These are phyloP conservation scores for Saxispiralis lemnorum DNA, from an alignment of 495 filamentous ascomycete species.

Conservation along the genomic window DNA sequence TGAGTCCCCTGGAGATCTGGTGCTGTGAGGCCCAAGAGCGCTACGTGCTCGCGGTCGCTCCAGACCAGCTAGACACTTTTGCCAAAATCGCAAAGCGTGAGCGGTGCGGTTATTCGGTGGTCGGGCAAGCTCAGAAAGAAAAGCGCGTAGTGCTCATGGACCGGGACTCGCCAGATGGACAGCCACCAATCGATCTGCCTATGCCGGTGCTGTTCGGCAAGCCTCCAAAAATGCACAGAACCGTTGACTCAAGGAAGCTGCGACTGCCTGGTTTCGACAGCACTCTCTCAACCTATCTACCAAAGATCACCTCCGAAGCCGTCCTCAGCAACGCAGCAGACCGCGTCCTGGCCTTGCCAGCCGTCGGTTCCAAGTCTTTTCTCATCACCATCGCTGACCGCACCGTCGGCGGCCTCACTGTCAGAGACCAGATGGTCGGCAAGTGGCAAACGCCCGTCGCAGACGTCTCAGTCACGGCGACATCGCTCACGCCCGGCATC, in stretches of 20 bases:
- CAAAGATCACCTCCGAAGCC: constrained; percentile 43
- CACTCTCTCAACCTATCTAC: constrained; percentile 42
- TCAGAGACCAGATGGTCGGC: constrained; percentile 88
- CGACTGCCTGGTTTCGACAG: constrained; percentile 56
- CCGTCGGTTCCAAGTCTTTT: constrained; percentile 90
- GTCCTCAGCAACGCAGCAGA: constrained; percentile 58
- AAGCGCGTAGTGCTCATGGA: constrained; percentile 66
- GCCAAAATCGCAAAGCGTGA: constrained; percentile 68
- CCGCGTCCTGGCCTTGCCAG: constrained; percentile 64
- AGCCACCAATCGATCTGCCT: constrained; percentile 73
- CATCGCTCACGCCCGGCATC: constrained; percentile 51
- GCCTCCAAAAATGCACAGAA: constrained; percentile 63
- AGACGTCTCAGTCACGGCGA: constrained; percentile 80
- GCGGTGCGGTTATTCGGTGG: constrained; percentile 84
- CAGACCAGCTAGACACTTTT: constrained; percentile 64
- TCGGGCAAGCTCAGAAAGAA: constrained; percentile 57
- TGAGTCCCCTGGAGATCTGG: constrained; percentile 94
- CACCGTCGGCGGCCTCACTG: constrained; percentile 73
- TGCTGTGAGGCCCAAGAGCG: constrained; percentile 92
- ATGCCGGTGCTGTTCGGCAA: constrained; percentile 87
- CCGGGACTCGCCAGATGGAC: constrained; percentile 56
- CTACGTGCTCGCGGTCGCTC: constrained; percentile 73
- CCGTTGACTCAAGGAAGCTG: constrained; percentile 56
- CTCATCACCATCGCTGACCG: constrained; percentile 92
- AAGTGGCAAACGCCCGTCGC: constrained; percentile 92